Evolutionary conservation across 345 rosid genomes (phyloP), one percentile per base, ranked within the genome.

Genomic region (Eucalyptus cloeziana): DNA sequence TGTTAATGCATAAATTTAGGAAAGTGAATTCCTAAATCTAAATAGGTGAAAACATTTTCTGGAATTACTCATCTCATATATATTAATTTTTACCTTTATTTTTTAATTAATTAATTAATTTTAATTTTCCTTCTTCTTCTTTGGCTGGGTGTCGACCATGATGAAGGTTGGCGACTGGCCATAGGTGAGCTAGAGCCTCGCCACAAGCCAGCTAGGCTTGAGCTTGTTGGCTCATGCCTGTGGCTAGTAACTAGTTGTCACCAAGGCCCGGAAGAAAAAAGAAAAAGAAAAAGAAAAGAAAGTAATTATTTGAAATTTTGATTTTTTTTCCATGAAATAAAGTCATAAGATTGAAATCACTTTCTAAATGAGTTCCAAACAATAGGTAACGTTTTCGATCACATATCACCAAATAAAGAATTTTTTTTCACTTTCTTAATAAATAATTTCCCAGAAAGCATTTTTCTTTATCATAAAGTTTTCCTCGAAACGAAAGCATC

Each of bases 171-270:
- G 62, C 0, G 0, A 56, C 0, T 4, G 0, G 6, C 62, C 30
- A 22, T 22, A 56, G 13, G 62, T 0, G 1, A 22, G 27, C 0
- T 22, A 0, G 27, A 22, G 62, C 13, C 13, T 56, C 6, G 1
- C 12, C 62, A 2, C 25, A 22, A 9, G 62, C 12, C 0, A 56
- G 1, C 27, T 21, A 22, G 1, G 27, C 62, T 56, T 0, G 3
- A 56, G 62, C 30, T 4, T 52, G 58, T 52, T 0, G 0, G 4
- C 19, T 19, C 0, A 0, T 56, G 62, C 27, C 62, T 24, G 22
- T 56, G 62, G 62, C 13, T 24, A 0, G 12, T 56, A 56, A 56
- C 27, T 56, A 24, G 12, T 0, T 0, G 0, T 22, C 2, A 0
- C 3, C 0, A 0, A 56, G 30, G 30, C 62, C 27, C 0, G 27